A percentile compares a stretch with the other conserved stretches of the same genome.
phyloP scores from a whole-genome alignment of 371 early-diverging fungal species.

The Conidiobolus incongruus region DNA sequence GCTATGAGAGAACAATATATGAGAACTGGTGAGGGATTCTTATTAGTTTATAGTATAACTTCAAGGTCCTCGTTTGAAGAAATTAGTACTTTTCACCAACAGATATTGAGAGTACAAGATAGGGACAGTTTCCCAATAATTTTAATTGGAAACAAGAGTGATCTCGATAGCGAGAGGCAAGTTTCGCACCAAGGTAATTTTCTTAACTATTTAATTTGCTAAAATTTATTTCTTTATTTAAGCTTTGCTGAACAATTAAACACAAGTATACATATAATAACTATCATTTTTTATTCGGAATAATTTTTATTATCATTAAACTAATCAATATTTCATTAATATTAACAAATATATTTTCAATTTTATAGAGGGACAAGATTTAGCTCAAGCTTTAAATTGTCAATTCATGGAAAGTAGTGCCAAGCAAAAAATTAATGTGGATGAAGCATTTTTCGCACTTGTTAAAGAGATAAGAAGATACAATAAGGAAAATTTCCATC shows the following conservation, averaged over 20 bases:
- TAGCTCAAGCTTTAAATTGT: slow-evolving; percentile 56
- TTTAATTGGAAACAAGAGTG: slow-evolving; percentile 88
- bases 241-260: too few species aligned
- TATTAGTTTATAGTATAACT: slow-evolving; percentile 56
- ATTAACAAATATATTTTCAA: too few species aligned
- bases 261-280: too few species aligned
- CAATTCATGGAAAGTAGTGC: slow-evolving; percentile 85
- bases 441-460: slow-evolving; percentile 72
- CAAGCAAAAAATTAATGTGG: slow-evolving; percentile 69
- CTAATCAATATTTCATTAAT: too few species aligned
- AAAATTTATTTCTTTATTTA: too few species aligned
- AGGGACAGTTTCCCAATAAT: slow-evolving; percentile 63
- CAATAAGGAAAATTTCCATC: slow-evolving; percentile 21
- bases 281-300: too few species aligned
- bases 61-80: slow-evolving; percentile 55
- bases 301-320: too few species aligned
- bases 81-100: slow-evolving; percentile 45
- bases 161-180: slow-evolving; percentile 55
- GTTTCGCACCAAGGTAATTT: slow-evolving; percentile 38
- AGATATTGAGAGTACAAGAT: slow-evolving; percentile 66
- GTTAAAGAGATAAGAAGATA: slow-evolving; percentile 64
- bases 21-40: slow-evolving; percentile 73
- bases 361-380: slow-evolving; percentile 47
- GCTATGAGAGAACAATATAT: slow-evolving; percentile 27
- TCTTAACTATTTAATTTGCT: too few species aligned